Evolutionary conservation across 768 basidiomycete genomes (phyloP), one percentile per base, ranked within the genome.

Genomic region (Trametes cubensis): DNA sequence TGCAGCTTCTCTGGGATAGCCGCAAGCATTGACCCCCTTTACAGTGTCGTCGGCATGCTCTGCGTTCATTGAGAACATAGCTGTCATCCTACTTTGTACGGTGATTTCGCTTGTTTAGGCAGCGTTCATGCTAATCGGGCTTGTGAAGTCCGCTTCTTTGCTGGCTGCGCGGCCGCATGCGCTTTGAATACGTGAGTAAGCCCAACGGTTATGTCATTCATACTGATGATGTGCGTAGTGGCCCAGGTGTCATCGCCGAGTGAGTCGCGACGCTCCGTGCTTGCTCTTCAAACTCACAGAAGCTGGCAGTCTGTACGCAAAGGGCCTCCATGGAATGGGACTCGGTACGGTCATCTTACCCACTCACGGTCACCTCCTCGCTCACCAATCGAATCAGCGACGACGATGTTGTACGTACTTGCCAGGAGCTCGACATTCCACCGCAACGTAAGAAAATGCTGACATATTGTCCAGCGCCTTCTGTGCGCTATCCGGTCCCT

Each of bases 401-500:
- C 60, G 6, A 54, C 45, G 2, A 45, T 42, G 39, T 64, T 51
- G 66, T 67, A 51, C 25, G 63, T 58, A 20, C 28, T 13, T 39
- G 1, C 1, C 28, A 45, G 34, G 6, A 11, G 34, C 34, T 11
- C 20, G 4, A 21, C 45, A 6, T 39, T 30, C 28, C 28, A 28
- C 28, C 7, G 28, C n/a, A 10, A 17, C 15, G 13, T 13, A 6
- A 41, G 26, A 8, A 10, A 34, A 34, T 34, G 34, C 34, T 34
- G 10, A 34, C 6, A 34, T 34, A 2, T 39, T 25, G 21, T 5
- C 34, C 21, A 67, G 69, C 52, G 57, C 66, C 4, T 64, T 67
- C 21, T 67, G 54, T 20, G 55, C 58, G 3, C 53, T 67, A 0
- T 66, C 66, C 1, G 66, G 66, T 2, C 69, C 69, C 0, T 66